Percentiles rank a stretch among this genome's conserved stretches.
These are phyloP conservation scores for Rhynchospora pubera DNA, from an alignment of 176 grass and related monocot genomes.

Conservation along the genomic window DNA sequence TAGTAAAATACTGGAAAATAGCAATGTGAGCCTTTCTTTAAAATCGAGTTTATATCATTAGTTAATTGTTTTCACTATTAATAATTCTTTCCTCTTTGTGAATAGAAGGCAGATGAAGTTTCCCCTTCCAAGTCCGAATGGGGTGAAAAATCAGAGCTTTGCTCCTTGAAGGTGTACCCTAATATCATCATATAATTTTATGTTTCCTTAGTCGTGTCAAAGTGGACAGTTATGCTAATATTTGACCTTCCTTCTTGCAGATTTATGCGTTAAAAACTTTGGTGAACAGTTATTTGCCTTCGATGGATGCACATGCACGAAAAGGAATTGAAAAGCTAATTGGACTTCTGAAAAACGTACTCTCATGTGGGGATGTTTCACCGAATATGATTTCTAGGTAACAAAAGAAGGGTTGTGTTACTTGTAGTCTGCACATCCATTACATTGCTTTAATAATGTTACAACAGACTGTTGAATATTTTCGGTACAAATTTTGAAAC, in stretches of 20 bases:
- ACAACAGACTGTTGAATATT: not conserved
- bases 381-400: slow-evolving; percentile 73
- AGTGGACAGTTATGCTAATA: not conserved
- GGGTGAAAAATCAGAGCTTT: slow-evolving; percentile 61
- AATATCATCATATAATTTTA: slow-evolving; percentile 14
- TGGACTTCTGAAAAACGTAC: slow-evolving; percentile 74
- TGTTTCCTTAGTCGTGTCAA: not conserved
- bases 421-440: not conserved
- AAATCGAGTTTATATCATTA: slow-evolving; percentile 23
- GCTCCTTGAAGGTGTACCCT: slow-evolving; percentile 82
- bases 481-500: not conserved
- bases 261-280: slow-evolving; percentile 96
- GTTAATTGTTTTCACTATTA: not conserved
- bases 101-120: slow-evolving; percentile 44
- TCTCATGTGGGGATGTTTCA: slow-evolving; percentile 87
- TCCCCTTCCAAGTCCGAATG: slow-evolving; percentile 69
- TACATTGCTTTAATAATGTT: not conserved
- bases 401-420: not conserved
- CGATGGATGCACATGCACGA: slow-evolving; percentile 67
- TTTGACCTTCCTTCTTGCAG: slow-evolving; percentile 42
- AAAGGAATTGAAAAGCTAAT: slow-evolving; percentile 92
- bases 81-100: slow-evolving; percentile 19
- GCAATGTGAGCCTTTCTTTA: slow-evolving; percentile 48
- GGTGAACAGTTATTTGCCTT: slow-evolving; percentile 92
- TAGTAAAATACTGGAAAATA: slow-evolving; percentile 70